Percentiles rank a stretch among this genome's conserved stretches.
These are phyloP conservation scores for Pseudogymnoascus sp. DNA, from an alignment of 2,329 filamentous ascomycete species.

Conservation along the genomic window DNA sequence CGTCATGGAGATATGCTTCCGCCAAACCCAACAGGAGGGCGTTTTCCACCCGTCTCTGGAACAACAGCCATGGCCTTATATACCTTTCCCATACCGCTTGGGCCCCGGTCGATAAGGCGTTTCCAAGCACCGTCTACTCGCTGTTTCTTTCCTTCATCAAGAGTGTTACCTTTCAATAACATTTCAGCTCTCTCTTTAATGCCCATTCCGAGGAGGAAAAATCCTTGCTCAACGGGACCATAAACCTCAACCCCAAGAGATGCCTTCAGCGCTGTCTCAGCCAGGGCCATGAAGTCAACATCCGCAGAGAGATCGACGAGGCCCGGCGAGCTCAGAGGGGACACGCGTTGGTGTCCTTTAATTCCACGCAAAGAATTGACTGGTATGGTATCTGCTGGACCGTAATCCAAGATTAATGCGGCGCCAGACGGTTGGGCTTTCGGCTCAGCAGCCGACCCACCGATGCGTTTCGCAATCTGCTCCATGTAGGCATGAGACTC, in stretches of 20 bases:
- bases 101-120: conserved; percentile 73
- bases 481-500: conserved; percentile 72
- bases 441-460: conserved; percentile 48
- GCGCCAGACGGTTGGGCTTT: conserved; percentile 67
- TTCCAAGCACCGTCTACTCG: conserved; percentile 68
- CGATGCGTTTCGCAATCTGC: conserved; percentile 79
- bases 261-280: conserved; percentile 68
- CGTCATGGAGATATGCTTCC: conserved; percentile 48
- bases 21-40: conserved; percentile 85
- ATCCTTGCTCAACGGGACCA: conserved; percentile 78
- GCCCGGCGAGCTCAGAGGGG: conserved; percentile 71
- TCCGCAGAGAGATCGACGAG: conserved; percentile 84
- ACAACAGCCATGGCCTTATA: conserved; percentile 92
- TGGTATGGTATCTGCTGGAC: conserved; percentile 69
- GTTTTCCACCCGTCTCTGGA: conserved; percentile 65
- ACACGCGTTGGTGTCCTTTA: conserved; percentile 64
- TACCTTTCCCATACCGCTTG: conserved; percentile 82
- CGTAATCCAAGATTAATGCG: conserved; percentile 94
- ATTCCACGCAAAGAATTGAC: conserved; percentile 89
- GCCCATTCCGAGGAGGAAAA: conserved; percentile 74
- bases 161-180: conserved; percentile 43
- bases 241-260: conserved; percentile 82
- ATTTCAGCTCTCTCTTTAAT: conserved; percentile 68
- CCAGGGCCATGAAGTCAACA: conserved; percentile 84
- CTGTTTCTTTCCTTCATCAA: conserved; percentile 42